Conservation (phyloP, 2,329 filamentous ascomycete species). For the Lasiodiplodia citricola region DNA sequence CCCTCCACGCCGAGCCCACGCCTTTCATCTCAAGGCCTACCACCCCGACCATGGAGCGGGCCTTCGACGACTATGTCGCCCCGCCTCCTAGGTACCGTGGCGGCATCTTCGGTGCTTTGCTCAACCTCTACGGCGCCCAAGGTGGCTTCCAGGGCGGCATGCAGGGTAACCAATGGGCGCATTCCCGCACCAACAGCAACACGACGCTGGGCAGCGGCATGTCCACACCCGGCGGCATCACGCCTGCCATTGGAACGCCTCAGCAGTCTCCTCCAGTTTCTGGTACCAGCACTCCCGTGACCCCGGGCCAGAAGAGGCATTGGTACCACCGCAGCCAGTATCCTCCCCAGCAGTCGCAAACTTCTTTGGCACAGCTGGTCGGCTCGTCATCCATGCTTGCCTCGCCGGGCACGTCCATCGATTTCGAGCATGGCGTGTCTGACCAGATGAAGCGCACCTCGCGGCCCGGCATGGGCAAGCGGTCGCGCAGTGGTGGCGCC, state of each 20-base stretch:
- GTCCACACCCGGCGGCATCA: slow-evolving; percentile 20
- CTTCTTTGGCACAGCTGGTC: slow-evolving; percentile 51
- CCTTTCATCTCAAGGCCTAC: slow-evolving; percentile 50
- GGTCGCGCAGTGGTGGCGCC: slow-evolving; percentile 43
- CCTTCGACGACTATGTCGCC: slow-evolving; percentile 68
- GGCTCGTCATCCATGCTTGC: slow-evolving; percentile 52
- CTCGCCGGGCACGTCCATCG: slow-evolving; percentile 44
- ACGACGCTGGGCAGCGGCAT: slow-evolving; percentile 14
- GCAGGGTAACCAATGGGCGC: neutral
- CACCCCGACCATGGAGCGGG: slow-evolving; percentile 54
- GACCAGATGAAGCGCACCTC: slow-evolving; percentile 45
- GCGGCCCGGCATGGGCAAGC: slow-evolving; percentile 44
- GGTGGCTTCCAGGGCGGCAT: neutral
- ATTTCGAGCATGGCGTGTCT: slow-evolving; percentile 49
- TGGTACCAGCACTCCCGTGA: slow-evolving; percentile 48
- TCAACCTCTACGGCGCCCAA: slow-evolving; percentile 65
- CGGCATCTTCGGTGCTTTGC: slow-evolving; percentile 73
- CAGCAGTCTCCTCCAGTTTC: slow-evolving; percentile 49
- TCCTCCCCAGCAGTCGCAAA: slow-evolving; percentile 43
- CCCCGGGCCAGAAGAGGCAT: slow-evolving; percentile 29
- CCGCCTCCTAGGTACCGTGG: slow-evolving; percentile 71
- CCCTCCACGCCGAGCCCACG: slow-evolving; percentile 12
- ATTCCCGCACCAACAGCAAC: slow-evolving; percentile 16
- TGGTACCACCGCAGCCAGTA: slow-evolving; percentile 28
- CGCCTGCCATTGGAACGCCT: slow-evolving; percentile 40